Base-by-base conservation (phyloP, 2,329 filamentous ascomycete species). In the Lachnellula subtilissima region DNA sequence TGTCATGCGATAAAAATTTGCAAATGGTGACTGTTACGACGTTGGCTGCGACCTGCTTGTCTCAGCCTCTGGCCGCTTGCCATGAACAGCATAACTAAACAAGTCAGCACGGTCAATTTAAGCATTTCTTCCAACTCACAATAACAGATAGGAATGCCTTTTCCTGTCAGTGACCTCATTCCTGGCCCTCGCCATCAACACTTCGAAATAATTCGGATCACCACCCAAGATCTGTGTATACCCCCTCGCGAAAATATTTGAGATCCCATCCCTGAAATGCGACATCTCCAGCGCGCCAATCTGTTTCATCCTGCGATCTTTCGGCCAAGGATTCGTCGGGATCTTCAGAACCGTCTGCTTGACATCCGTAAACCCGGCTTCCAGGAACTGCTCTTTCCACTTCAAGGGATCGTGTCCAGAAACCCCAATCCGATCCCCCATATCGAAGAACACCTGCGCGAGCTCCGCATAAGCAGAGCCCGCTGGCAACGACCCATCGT, bases 361-460 rank as follows among this genome's bases (percentile, higher is more conserved):
- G 0, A 69, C 62, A 45, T 69, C 63, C 4, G 61, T 61, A 56
- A 68, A 69, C 2, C 67, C 67, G 3, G 65, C 66, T 4, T 50
- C 50, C 28, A 60, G 54, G 15, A 75, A 71, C 4, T 74, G 63
- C 53, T 76, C 75, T 4, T 76, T 43, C 69, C 73, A 77, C 4
- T 76, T 75, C 40, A 17, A 7, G 9, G 15, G 12, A 22, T 43
- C 40, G 1, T 22, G 14, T 5, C 40, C 40, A 11, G 40, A 43
- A 22, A 43, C 40, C 4, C 70, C 74, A 46, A 71, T 72, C 37
- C 59, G 70, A 37, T 71, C 58, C 1, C 73, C 73, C 61, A 71
- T 65, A 5, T 70, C 78, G 4, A 72, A 72, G 40, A 81, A 60
- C 1, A 58, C 61, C 48, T 60, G 19, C 19, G 40, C 19, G 17